Conservation (phyloP, 1,284 basidiomycete genomes). For the Cryptococcus sp. region DNA sequence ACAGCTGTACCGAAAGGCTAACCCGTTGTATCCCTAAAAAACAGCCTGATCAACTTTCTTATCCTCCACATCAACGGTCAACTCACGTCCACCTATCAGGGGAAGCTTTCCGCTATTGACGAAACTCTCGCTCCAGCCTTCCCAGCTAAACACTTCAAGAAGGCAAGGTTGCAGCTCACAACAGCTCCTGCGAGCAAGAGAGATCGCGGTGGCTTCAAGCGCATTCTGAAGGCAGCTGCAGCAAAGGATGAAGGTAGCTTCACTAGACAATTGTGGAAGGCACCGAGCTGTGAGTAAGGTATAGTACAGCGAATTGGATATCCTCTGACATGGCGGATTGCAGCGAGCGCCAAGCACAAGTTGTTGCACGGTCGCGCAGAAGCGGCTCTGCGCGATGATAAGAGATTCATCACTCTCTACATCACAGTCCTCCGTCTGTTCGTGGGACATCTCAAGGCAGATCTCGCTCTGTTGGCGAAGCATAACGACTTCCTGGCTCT, state of each 20-base stretch:
- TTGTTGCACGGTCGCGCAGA: conserved; percentile 49
- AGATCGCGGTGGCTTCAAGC: conserved; percentile 10
- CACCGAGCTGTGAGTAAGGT: conserved; percentile 15
- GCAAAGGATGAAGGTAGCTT: conserved; percentile 2
- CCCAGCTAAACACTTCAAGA: conserved; percentile 12
- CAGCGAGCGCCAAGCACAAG: conserved; percentile 37
- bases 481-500: conserved; percentile 24
- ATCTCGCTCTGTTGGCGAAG: conserved; percentile 53
- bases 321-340: background rate
- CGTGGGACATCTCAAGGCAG: conserved; percentile 58
- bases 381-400: conserved; percentile 54
- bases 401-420: conserved; percentile 63
- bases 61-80: conserved; percentile 35
- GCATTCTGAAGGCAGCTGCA: conserved; percentile 10
- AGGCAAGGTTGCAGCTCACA: conserved; percentile 11
- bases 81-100: conserved; percentile 16
- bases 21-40: conserved; percentile 17
- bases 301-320: background rate
- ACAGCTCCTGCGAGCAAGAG: conserved; percentile 5
- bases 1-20: background rate
- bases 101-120: conserved; percentile 18
- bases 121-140: conserved; percentile 23
- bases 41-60: conserved; percentile 31
- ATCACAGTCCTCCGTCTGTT: conserved; percentile 65
- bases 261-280: conserved; percentile 14